Percentiles rank a stretch among this genome's conserved stretches.
Conservation (phyloP, 2,329 filamentous ascomycete species). For the Microdochium nivale region DNA sequence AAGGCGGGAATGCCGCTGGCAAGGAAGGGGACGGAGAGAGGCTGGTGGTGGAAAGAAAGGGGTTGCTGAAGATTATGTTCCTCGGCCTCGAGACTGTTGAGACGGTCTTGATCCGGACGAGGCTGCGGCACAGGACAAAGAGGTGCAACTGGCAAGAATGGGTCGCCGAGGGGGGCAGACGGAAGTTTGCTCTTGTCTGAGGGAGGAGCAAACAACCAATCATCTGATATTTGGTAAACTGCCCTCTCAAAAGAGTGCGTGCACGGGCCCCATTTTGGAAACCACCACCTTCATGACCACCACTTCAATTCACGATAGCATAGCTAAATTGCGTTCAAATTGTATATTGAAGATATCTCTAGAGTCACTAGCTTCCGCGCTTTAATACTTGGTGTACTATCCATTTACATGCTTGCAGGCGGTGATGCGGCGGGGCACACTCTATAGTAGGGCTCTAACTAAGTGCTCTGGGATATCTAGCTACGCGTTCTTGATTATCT, state of each 20-base stretch:
- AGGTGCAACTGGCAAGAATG: neutral
- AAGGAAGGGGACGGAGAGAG: neutral
- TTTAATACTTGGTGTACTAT: constrained; percentile 1
- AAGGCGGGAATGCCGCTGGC: no score
- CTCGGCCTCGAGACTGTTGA: neutral
- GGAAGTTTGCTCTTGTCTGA: neutral
- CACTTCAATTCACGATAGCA: neutral
- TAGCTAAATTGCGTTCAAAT: neutral
- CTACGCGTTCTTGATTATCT: neutral
- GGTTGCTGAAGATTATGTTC: neutral
- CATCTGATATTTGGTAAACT: no score
- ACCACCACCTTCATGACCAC: neutral
- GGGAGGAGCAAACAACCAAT: no score
- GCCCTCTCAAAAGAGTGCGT: neutral
- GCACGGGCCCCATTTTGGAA: neutral
- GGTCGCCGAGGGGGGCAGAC: neutral
- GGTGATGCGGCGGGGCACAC: neutral
- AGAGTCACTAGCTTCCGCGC: neutral
- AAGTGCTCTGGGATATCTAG: neutral
- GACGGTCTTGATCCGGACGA: neutral
- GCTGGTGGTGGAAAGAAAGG: neutral
- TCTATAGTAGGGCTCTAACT: neutral
- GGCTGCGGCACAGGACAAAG: neutral
- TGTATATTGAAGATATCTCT: neutral
- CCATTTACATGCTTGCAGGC: neutral